These are phyloP conservation scores for Brasenia schreberi DNA, from an alignment of 164 flowering plant genomes.

Conservation along the genomic window DNA sequence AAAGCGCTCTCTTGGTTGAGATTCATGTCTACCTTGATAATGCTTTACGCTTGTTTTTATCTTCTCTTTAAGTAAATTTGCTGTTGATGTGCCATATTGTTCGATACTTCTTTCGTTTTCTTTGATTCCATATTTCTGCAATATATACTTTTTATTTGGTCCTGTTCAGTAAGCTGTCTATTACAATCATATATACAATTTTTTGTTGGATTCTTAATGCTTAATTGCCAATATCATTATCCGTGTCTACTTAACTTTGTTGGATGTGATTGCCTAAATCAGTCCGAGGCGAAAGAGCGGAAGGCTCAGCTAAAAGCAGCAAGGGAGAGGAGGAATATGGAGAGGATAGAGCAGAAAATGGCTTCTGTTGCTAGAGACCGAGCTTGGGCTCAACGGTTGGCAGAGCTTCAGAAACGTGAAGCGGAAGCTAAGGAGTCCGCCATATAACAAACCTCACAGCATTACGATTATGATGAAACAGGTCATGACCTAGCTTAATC, in stretches of 20 bases:
- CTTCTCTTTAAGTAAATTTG: no score
- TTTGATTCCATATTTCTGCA: background rate
- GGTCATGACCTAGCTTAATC: no score
- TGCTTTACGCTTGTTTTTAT: no score
- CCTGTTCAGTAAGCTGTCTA: no score
- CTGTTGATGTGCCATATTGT: background rate
- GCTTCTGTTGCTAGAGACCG: constrained; percentile 79
- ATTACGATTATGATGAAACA: no score
- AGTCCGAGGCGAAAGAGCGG: constrained; percentile 54
- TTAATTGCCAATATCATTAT: no score
- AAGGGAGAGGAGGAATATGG: constrained; percentile 28
- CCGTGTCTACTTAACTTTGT: background rate
- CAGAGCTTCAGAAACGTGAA: constrained; percentile 52
- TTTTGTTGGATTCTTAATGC: background rate
- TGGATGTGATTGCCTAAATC: constrained; percentile 1
- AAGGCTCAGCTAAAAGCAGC: constrained; percentile 53
- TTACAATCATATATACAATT: no score
- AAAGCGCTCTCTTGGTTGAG: background rate
- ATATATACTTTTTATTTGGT: background rate
- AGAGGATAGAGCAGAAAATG: constrained; percentile 57
- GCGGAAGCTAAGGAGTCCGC: constrained; percentile 26
- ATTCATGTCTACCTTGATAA: background rate
- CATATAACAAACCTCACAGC: no score
- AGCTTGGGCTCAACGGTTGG: constrained; percentile 60
- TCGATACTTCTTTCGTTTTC: background rate